These are phyloP conservation scores for Claviceps sp. DNA, from an alignment of 2,329 filamentous ascomycete genomes.

Conservation along the genomic window DNA sequence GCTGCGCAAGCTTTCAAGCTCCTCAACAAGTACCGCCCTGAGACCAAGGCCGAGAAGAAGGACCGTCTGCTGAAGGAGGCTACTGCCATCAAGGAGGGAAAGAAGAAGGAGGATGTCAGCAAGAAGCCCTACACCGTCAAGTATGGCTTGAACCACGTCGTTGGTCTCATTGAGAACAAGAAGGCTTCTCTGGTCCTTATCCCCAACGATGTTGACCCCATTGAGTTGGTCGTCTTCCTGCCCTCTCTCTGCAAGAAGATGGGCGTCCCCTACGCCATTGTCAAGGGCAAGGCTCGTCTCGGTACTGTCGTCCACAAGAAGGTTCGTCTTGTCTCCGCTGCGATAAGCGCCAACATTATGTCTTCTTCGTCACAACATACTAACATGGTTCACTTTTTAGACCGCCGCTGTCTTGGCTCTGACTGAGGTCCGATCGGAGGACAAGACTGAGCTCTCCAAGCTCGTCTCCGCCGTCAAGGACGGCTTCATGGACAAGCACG, in stretches of 20 bases:
- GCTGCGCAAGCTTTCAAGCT: conserved; percentile 97
- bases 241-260: conserved; percentile 99
- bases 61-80: conserved; percentile 97
- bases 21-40: conserved; percentile 99
- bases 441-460: conserved; percentile 97
- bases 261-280: conserved; percentile 97
- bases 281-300: conserved; percentile 99
- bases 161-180: conserved; percentile 97
- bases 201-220: conserved; percentile 98
- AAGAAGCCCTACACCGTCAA: conserved; percentile 99
- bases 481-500: conserved; percentile 91
- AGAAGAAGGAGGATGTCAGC: conserved; percentile 99
- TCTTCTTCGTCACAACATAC: neutral
- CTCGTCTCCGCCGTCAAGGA: conserved; percentile 94
- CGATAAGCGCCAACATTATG: too few relatives aligned
- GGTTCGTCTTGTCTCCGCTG: conserved; percentile 32
- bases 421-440: conserved; percentile 93
- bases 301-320: conserved; percentile 99
- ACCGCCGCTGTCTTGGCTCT: conserved; percentile 91
- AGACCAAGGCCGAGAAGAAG: conserved; percentile 99
- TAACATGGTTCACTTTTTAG: conserved; percentile 27
- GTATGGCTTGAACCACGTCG: conserved; percentile 99
- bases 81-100: conserved; percentile 92
- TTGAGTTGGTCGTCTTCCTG: conserved; percentile 98
- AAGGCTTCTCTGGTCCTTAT: conserved; percentile 97